Evolutionary conservation across 768 basidiomycete species (phyloP).

Genomic region (Mycena capillaripes): DNA sequence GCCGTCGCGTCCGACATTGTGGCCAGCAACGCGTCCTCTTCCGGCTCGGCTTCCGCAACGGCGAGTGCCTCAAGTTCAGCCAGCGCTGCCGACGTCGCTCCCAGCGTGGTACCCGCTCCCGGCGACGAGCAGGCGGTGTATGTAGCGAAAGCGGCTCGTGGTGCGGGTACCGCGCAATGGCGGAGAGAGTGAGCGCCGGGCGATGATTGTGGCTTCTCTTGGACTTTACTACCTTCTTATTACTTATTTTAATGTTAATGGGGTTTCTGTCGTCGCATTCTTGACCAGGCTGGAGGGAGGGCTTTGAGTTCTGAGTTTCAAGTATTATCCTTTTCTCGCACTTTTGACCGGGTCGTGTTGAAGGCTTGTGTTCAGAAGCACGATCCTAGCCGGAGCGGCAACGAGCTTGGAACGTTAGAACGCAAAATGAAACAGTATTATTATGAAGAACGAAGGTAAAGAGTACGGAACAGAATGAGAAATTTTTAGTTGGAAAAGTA

Average conservation of each 20-base stretch:
- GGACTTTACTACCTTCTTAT: background rate
- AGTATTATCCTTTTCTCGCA: too few relatives aligned
- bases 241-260: constrained; percentile 16
- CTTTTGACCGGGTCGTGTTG: too few relatives aligned
- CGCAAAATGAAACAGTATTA: too few relatives aligned
- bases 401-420: too few relatives aligned
- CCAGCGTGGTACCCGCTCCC: background rate
- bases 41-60: constrained; percentile 9
- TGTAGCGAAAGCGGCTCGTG: background rate
- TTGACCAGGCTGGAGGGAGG: background rate
- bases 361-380: too few relatives aligned
- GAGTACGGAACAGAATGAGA: too few relatives aligned
- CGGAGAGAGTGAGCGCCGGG: background rate
- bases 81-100: background rate
- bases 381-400: too few relatives aligned
- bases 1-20: constrained; percentile 30
- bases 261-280: constrained; percentile 4
- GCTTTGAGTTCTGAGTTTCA: too few relatives aligned
- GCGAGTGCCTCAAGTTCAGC: constrained; percentile 6
- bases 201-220: constrained; percentile 9
- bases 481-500: too few relatives aligned
- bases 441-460: too few relatives aligned
- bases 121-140: constrained; percentile 18
- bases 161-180: background rate
- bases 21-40: constrained; percentile 6